Conservation (phyloP, 371 early-diverging fungal genomes). For the Haplosporangium sp. region DNA sequence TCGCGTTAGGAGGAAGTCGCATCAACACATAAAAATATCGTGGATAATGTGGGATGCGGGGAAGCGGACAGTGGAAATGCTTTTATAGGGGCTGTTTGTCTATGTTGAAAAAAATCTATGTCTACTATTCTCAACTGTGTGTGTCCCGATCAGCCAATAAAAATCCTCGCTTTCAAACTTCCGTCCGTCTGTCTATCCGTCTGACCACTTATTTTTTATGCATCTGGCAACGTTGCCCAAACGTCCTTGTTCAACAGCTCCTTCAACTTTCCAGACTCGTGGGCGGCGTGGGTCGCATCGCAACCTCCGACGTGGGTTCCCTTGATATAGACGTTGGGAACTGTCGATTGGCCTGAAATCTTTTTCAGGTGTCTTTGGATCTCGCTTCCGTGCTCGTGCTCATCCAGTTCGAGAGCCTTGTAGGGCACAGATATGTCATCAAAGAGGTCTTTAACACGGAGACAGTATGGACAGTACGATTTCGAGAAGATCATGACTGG, state of each 20-base stretch:
- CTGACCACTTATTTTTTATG: not conserved
- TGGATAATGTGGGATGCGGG: too few relatives aligned
- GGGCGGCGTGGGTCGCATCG: constrained; percentile 57
- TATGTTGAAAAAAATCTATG: too few relatives aligned
- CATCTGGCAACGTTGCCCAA: constrained; percentile 10
- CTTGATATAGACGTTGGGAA: constrained; percentile 91
- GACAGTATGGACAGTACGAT: constrained; percentile 89
- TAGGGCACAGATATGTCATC: constrained; percentile 69
- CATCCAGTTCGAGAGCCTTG: constrained; percentile 72
- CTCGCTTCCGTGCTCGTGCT: constrained; percentile 73
- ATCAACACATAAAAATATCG: too few relatives aligned
- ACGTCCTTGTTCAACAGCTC: constrained; percentile 35
- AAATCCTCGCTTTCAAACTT: too few relatives aligned
- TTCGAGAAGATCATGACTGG: constrained; percentile 79
- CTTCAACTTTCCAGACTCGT: constrained; percentile 16
- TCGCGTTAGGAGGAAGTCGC: too few relatives aligned
- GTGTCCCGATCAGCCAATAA: too few relatives aligned
- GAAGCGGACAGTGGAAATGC: too few relatives aligned
- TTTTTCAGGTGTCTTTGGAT: constrained; percentile 79
- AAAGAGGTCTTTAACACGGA: constrained; percentile 76
- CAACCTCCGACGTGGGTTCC: constrained; percentile 86
- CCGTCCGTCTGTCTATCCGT: too few relatives aligned
- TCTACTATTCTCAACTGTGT: too few relatives aligned
- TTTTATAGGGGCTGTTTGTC: too few relatives aligned
- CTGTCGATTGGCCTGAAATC: constrained; percentile 84